Percentiles rank a stretch among this genome's conserved stretches.
Evolutionary conservation across 208 protist genomes (phyloP).

Genomic region (Trichomonas tenax): DNA sequence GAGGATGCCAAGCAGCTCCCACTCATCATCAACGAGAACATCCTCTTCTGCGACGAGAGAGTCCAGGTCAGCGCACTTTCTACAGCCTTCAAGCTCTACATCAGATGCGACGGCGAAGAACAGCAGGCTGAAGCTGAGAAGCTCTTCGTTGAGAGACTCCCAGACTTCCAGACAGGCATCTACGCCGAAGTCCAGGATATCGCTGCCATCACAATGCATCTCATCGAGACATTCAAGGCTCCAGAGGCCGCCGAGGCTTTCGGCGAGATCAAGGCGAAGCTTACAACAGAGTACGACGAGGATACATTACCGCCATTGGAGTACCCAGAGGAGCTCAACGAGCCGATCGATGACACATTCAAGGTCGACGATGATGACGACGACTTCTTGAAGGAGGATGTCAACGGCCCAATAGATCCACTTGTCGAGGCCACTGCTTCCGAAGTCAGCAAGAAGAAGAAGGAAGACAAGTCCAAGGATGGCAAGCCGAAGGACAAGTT

Average conservation of each 20-base stretch:
- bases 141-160: not conserved
- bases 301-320: not conserved
- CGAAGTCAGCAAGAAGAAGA: not conserved
- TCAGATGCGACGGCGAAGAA: not conserved
- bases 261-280: not conserved
- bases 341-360: not conserved
- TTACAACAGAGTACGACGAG: not conserved
- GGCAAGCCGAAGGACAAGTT: not conserved
- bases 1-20: not conserved
- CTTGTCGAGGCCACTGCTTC: not conserved
- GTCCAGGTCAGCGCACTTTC: not conserved
- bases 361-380: not conserved
- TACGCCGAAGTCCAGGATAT: constrained; percentile 12
- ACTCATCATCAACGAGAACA: not conserved
- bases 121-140: no score
- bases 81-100: not conserved
- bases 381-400: not conserved
- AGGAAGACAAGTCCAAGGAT: not conserved
- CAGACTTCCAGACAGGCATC: not conserved
- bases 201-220: not conserved
- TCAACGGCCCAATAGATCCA: not conserved
- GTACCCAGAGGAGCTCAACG: not conserved
- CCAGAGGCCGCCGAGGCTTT: not conserved
- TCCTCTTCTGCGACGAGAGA: not conserved
- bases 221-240: not conserved